Evolutionary conservation across 148 eudicot species (phyloP), one percentile per base, ranked within the genome.

Genomic region (Amaranthus hypochondriacus): DNA sequence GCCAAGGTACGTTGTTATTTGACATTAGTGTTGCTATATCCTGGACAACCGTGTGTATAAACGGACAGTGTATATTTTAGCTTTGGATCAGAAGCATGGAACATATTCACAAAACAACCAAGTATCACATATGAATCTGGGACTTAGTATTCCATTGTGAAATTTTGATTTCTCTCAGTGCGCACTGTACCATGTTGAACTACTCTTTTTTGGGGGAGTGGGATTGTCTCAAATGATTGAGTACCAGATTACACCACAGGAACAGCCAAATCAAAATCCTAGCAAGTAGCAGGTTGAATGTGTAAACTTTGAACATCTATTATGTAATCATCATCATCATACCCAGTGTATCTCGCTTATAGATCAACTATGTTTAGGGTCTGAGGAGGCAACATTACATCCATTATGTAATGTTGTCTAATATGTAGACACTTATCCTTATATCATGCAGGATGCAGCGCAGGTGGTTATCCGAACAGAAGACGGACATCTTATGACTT

Each of bases 401-500:
- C n/a, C 14, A 8, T 65, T 3, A 46, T 6, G 62, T 15, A 6
- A 58, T 58, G 4, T n/a, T 47, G n/a, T 42, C 9, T 62, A 4
- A 4, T 12, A 42, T 43, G 64, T 7, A 62, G 48, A 12, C 54
- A 4, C 55, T 66, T 66, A 7, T 66, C 43, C 9, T 66, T 28
- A 28, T 28, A 28, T 28, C 39, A 28, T 28, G 39, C 39, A 28
- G 39, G 39, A 48, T 18, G 43, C 43, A n/a, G 21, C 9, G 8
- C 69, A 66, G 54, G 54, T 9, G 18, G 42, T 66, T 48, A 11
- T 39, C 43, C 7, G 69, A 66, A 53, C 69, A 48, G 54, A 66
- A 66, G 69, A 66, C 69, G 7, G 66, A 4, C 66, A 43, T 61
- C 64, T n/a, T n/a, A 47, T 65, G 28, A 11, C 52, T 46, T 14